Percentiles rank a stretch among this genome's conserved stretches.
Conservation (phyloP, 352 stramenopile genomes). For the Globisporangium canariense region DNA sequence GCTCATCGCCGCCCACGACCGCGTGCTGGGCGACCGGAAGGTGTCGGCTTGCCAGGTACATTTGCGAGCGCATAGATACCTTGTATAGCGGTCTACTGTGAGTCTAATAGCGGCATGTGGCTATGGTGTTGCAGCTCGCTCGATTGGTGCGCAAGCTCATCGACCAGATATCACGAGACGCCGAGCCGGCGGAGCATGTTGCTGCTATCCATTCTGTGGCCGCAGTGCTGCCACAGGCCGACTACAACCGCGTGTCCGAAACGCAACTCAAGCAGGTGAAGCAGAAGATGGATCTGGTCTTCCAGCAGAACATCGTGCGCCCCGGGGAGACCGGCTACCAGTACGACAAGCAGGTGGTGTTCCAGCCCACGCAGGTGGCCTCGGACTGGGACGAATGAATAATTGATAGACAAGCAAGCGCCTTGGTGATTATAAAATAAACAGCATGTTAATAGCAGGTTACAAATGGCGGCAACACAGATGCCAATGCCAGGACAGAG, state of each 20-base stretch:
- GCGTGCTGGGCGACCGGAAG: slow-evolving; percentile 36
- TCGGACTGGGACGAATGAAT: slow-evolving; percentile 53
- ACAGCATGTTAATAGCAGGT: slow-evolving; percentile 54
- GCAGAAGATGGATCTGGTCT: slow-evolving; percentile 68
- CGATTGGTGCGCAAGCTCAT: slow-evolving; percentile 45
- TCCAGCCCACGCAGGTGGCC: slow-evolving; percentile 36
- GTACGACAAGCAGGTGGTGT: slow-evolving; percentile 70
- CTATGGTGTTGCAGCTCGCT: slow-evolving; percentile 28
- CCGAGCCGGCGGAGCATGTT: neutral
- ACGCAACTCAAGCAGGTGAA: slow-evolving; percentile 68
- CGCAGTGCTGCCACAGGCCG: slow-evolving; percentile 42
- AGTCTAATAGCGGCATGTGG: neutral
- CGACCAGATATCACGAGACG: slow-evolving; percentile 16
- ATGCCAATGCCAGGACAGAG: neutral
- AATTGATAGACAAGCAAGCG: slow-evolving; percentile 6
- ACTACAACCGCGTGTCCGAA: slow-evolving; percentile 80
- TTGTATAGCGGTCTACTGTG: neutral
- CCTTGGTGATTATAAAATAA: slow-evolving; percentile 48
- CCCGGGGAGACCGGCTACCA: slow-evolving; percentile 52
- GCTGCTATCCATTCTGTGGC: neutral
- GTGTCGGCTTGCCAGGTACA: slow-evolving; percentile 45
- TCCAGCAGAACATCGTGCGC: slow-evolving; percentile 54
- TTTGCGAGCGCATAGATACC: neutral
- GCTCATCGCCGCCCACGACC: slow-evolving; percentile 36
- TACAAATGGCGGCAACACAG: slow-evolving; percentile 15